Evolutionary conservation across 2,329 filamentous ascomycete genomes (phyloP).

Genomic region (Cytospora schulzeri): DNA sequence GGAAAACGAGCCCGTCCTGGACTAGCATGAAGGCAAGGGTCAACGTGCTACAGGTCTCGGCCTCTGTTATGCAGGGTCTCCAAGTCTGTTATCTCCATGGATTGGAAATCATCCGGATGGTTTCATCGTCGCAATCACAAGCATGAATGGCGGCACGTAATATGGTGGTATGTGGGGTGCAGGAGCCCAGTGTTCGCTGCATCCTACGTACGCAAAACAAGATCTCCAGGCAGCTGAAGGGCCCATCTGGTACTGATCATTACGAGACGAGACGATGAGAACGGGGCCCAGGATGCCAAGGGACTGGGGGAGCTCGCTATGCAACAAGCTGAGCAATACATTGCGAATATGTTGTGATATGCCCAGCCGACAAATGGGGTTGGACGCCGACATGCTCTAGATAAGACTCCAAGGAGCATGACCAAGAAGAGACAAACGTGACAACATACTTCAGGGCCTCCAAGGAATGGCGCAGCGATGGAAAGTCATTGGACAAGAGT

Average conservation of each 20-base stretch:
- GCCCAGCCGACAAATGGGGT: neutral
- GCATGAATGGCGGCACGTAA: conserved; percentile 17
- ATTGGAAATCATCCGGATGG: conserved; percentile 2
- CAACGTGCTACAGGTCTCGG: neutral
- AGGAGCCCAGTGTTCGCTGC: neutral
- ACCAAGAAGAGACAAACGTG: neutral
- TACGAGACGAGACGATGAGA: neutral
- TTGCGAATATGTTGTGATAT: conserved; percentile 28
- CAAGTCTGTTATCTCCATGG: conserved; percentile 8
- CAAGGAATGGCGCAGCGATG: neutral
- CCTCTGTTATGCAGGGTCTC: neutral
- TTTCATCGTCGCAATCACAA: conserved; percentile 11
- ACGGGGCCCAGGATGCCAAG: neutral
- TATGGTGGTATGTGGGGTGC: conserved; percentile 9
- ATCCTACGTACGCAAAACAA: neutral
- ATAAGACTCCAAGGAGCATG: conserved; percentile 9
- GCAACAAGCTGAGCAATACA: conserved; percentile 20
- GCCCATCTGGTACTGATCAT: neutral
- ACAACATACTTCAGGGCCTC: neutral
- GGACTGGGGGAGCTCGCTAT: neutral
- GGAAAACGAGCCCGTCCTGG: neutral
- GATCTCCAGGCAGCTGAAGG: neutral
- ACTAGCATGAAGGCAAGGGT: conserved; percentile 6
- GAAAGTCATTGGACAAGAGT: neutral
- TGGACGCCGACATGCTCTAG: conserved; percentile 5